Evolutionary conservation across 257 asterid genomes (phyloP), one percentile per base, ranked within the genome.

Genomic region (Cynanchum wilfordii): DNA sequence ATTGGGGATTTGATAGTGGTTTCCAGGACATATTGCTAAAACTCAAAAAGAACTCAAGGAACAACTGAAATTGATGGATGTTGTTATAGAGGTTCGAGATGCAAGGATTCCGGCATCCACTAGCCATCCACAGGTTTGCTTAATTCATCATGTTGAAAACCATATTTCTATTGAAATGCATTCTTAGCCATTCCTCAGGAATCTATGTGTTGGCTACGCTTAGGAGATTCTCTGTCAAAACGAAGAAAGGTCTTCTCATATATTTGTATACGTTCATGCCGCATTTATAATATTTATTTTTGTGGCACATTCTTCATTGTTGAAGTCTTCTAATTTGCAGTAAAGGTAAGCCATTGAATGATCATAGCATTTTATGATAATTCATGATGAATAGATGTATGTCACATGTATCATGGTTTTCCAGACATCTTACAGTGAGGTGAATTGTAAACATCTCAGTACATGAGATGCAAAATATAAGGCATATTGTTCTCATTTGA

Each of bases 1-100:
- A 45, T 73, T 66, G 77, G 47, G 64, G 73, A 75, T 80, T 68
- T 52, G 42, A 62, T 69, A 91, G 97, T 94, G 99, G 97, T 94
- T 91, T 84, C 99, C 99, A 15, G 99, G 98, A 67, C 99, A 95
- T 82, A 92, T 94, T 55, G 96, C 90, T 33, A 95, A 91, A 87
- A 87, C 98, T 52, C 97, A 92, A 82, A 95, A 87, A 72, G 96
- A 90, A 84, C 97, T 95, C 70, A 95, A 95, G 88, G 90, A 86
- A 56, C 98, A 95, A 85, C 85, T 95, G 79, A 95, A 92, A 83
- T 77, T 91, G 88, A 92, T 92, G 97, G 99, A 95, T 80, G 98
- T 95, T 79, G 99, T 95, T 69, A 87, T 95, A 76, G 98, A 95
- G 86, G 97, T 92, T 74, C 89, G 99, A 72, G 99, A 95, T 85